Evolutionary conservation across 441 rosid species (phyloP).

Genomic region (Erysimum pusillum): DNA sequence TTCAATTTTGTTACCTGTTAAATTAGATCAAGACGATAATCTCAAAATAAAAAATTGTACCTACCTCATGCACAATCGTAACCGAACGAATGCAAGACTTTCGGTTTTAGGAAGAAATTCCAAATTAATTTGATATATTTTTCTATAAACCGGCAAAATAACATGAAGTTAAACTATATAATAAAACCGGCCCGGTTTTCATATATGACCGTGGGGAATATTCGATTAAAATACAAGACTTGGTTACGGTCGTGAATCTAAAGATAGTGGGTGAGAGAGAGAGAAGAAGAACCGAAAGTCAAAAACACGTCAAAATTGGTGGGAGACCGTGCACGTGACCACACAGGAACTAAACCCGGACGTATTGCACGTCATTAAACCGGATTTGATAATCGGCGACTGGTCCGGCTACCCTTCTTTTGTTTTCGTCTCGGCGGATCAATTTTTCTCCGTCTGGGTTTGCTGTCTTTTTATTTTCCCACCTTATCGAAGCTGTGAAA

Average conservation of each 20-base stretch:
- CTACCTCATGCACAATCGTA: not conserved
- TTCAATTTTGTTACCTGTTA: not conserved
- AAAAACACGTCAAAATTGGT: conserved; percentile 30
- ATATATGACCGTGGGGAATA: conserved; percentile 16
- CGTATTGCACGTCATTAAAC: conserved; percentile 55
- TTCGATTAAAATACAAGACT: not conserved
- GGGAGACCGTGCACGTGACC: conserved; percentile 43
- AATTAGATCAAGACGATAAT: not conserved
- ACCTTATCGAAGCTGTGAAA: conserved; percentile 47
- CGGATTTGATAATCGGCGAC: conserved; percentile 79
- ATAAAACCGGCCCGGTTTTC: not conserved
- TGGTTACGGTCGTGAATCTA: conserved; percentile 2
- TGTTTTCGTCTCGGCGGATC: conserved; percentile 46
- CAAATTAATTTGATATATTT: not conserved
- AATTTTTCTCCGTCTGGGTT: conserved; percentile 50
- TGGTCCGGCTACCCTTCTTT: conserved; percentile 69
- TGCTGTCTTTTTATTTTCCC: not conserved
- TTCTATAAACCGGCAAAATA: not conserved
- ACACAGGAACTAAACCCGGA: conserved; percentile 77
- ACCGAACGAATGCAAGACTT: not conserved
- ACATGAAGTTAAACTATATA: not conserved
- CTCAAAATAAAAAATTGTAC: not conserved
- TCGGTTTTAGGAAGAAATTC: not conserved
- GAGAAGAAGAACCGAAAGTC: conserved; percentile 13
- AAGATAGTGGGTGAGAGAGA: conserved; percentile 8